Evolutionary conservation across 306 rosid genomes (phyloP).

Genomic region (Lathyrus sativus): DNA sequence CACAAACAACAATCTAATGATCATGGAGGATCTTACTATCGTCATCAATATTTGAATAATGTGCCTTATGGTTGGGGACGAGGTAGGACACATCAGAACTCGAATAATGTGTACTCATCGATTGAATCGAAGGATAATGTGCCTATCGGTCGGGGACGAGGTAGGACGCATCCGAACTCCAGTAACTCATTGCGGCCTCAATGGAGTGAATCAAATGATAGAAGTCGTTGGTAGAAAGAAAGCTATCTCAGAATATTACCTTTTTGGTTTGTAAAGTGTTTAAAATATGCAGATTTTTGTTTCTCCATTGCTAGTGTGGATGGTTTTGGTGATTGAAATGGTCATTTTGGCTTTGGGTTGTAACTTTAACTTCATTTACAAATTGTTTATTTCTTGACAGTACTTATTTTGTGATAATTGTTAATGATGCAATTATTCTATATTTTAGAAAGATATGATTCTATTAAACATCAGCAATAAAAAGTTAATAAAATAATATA

Average conservation of each 20-base stretch:
- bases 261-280: background rate
- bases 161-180: background rate
- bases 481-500: too few species aligned
- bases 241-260: background rate
- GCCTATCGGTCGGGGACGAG: slow-evolving; percentile 31
- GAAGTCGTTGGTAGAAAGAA: background rate
- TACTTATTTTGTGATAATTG: too few species aligned
- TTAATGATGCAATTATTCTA: too few species aligned
- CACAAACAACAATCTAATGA: background rate
- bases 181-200: background rate
- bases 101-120: background rate
- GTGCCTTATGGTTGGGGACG: slow-evolving; percentile 28
- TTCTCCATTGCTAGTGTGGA: too few species aligned
- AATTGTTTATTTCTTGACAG: too few species aligned
- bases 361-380: too few species aligned
- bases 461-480: too few species aligned
- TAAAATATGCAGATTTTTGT: background rate
- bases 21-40: background rate
- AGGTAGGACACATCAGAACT: slow-evolving; percentile 6
- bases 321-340: too few species aligned
- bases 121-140: too few species aligned
- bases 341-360: too few species aligned
- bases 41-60: background rate
- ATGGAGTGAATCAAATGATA: background rate
- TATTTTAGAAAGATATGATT: too few species aligned